phyloP scores from a whole-genome alignment of 257 asterid species.

The Rauvolfia tetraphylla region DNA sequence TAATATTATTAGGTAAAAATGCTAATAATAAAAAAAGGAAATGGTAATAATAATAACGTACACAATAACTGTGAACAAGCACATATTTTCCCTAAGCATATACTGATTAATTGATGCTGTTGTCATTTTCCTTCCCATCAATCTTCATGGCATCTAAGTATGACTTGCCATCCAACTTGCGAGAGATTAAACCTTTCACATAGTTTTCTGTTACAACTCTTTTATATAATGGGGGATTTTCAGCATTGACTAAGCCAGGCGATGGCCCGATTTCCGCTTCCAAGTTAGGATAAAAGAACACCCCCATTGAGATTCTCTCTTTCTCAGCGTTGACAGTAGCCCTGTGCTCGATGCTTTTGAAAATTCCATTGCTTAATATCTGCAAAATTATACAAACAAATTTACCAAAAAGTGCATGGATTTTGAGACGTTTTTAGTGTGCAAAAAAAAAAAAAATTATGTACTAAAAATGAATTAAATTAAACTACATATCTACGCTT shows the following conservation, averaged over 20 bases:
- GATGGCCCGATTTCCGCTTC: conserved; percentile 55
- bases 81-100: neutral
- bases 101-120: no score
- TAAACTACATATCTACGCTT: no score
- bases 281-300: conserved; percentile 60
- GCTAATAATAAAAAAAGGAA: no score
- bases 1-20: no score
- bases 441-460: no score
- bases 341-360: conserved; percentile 63
- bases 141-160: conserved; percentile 46
- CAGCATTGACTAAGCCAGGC: conserved; percentile 18
- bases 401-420: no score
- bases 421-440: no score
- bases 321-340: conserved; percentile 50
- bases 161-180: conserved; percentile 51
- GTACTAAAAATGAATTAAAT: no score
- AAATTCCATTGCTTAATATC: conserved; percentile 70
- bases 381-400: conserved; percentile 23
- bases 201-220: conserved; percentile 36
- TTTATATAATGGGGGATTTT: conserved; percentile 34
- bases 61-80: neutral
- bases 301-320: conserved; percentile 54
- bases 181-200: conserved; percentile 49
- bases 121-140: no score
- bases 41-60: neutral